phyloP scores from a whole-genome alignment of 371 early-diverging fungal species.

The Chytridiales sp. region DNA sequence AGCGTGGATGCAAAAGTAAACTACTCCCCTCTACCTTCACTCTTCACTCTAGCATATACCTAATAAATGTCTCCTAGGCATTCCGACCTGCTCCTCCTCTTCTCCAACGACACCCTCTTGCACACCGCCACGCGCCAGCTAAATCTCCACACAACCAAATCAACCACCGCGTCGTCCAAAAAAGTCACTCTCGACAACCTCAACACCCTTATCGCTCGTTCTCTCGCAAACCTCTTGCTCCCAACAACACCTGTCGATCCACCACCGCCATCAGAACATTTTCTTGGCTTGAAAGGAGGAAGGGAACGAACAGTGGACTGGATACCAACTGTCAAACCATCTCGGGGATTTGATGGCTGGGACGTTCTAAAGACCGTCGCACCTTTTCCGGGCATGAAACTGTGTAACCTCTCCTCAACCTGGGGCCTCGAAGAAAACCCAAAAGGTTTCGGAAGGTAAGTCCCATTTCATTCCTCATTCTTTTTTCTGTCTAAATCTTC shows the following conservation, averaged over 20 bases:
- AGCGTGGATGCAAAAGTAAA: constrained; percentile 30
- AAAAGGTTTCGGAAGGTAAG: background rate
- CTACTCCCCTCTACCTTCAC: no score
- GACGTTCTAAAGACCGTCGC: constrained; percentile 14
- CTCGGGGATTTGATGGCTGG: constrained; percentile 13
- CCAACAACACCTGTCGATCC: constrained; percentile 24
- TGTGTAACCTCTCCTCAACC: constrained; percentile 19
- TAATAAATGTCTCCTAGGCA: constrained; percentile 1
- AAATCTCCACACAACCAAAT: constrained; percentile 4
- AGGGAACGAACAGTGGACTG: background rate
- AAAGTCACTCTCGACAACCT: constrained; percentile 26
- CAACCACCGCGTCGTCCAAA: background rate
- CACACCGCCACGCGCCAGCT: constrained; percentile 14
- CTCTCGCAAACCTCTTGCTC: constrained; percentile 29
- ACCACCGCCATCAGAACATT: constrained; percentile 2
- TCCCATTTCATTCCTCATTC: background rate
- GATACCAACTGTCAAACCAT: constrained; percentile 1
- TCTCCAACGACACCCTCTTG: constrained; percentile 34
- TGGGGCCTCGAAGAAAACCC: background rate
- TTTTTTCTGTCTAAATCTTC: background rate
- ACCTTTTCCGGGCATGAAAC: constrained; percentile 25
- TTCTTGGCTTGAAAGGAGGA: background rate
- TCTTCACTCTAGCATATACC: background rate
- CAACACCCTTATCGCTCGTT: constrained; percentile 30
- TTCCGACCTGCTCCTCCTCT: constrained; percentile 29